A percentile compares a stretch with the other conserved stretches of the same genome.
phyloP scores from a whole-genome alignment of 257 asterid species.

The Nicotiana attenuata region DNA sequence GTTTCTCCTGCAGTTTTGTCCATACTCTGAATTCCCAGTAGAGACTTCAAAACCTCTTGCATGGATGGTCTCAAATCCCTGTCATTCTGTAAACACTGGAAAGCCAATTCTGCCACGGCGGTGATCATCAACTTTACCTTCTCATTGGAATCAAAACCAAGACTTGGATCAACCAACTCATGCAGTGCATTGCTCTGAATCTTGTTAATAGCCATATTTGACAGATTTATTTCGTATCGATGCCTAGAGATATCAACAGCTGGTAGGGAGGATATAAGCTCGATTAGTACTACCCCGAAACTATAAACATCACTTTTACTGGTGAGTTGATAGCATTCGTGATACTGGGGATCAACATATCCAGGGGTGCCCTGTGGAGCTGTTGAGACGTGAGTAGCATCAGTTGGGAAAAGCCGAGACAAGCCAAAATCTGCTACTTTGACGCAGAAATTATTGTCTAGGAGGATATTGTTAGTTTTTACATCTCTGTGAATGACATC shows the following conservation, averaged over 20 bases:
- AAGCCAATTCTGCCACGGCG: constrained; percentile 61
- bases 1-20: constrained; percentile 21
- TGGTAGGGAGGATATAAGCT: constrained; percentile 69
- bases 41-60: constrained; percentile 48
- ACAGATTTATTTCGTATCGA: constrained; percentile 61
- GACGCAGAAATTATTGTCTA: constrained; percentile 57
- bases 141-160: constrained; percentile 42
- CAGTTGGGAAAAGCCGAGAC: constrained; percentile 56
- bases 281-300: constrained; percentile 76
- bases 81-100: constrained; percentile 60
- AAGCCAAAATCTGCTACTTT: constrained; percentile 92
- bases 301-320: constrained; percentile 78
- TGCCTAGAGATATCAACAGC: constrained; percentile 76
- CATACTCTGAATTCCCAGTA: constrained; percentile 38
- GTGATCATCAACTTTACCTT: constrained; percentile 37
- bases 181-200: constrained; percentile 49
- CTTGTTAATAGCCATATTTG: constrained; percentile 70
- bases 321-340: constrained; percentile 69
- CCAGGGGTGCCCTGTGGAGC: constrained; percentile 97
- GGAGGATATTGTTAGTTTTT: constrained; percentile 67
- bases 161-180: constrained; percentile 60
- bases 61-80: constrained; percentile 73
- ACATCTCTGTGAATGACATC: constrained; percentile 81
- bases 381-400: constrained; percentile 71
- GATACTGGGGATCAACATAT: constrained; percentile 83